Evolutionary conservation across 192 early-diverging fungal species (phyloP).

Genomic region (Chytriomyces hyalinus): DNA sequence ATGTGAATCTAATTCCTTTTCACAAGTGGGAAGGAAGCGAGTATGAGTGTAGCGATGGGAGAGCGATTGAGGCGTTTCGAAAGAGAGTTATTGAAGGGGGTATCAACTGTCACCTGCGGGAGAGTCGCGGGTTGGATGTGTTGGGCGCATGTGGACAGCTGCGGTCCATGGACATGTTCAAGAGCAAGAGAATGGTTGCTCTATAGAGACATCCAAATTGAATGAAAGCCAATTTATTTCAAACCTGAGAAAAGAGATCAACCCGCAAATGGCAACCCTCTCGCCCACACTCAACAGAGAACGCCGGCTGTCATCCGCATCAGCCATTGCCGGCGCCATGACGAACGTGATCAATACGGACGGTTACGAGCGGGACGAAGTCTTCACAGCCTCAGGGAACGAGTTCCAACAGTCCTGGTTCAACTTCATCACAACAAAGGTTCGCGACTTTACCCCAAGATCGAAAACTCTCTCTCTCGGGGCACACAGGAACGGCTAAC

Average conservation of each 20-base stretch:
- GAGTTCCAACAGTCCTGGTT: conserved; percentile 25
- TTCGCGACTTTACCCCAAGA: neutral
- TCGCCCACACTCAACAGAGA: neutral
- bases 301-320: neutral
- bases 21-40: conserved; percentile 84
- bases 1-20: conserved; percentile 77
- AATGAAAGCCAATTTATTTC: neutral
- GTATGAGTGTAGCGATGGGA: conserved; percentile 63
- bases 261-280: neutral
- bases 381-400: neutral
- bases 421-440: conserved; percentile 12
- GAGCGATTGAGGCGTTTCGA: conserved; percentile 45
- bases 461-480: neutral
- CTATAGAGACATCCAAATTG: neutral
- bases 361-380: neutral
- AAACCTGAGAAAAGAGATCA: neutral
- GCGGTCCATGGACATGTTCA: conserved; percentile 31
- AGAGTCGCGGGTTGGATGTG: conserved; percentile 29
- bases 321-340: neutral
- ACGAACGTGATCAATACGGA: neutral
- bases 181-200: conserved; percentile 4
- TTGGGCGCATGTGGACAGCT: conserved; percentile 40
- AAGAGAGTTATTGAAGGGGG: conserved; percentile 20
- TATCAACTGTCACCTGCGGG: conserved; percentile 20
- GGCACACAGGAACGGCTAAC: neutral